Evolutionary conservation across 768 basidiomycete genomes (phyloP), one percentile per base, ranked within the genome.

Genomic region (Tulasnella sp.): DNA sequence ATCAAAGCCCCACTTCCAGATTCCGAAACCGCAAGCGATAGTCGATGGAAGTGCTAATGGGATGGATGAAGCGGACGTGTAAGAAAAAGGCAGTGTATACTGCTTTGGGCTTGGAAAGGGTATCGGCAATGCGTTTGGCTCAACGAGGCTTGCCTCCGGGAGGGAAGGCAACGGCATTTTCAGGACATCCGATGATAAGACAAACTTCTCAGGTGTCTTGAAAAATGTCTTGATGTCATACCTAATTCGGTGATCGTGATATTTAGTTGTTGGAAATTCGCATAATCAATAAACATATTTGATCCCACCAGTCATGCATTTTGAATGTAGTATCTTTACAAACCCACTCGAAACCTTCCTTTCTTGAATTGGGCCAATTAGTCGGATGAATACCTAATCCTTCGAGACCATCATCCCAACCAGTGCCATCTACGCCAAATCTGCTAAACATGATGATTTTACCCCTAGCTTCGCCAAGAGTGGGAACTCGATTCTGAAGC

Each of bases 301-400:
- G 24, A 6, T 28, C 68, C 46, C 58, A 86, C 91, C 92, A 95
- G 62, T 93, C 92, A 45, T 92, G 86, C 7, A 75, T 84, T 46
- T 77, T 73, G 9, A 92, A 78, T 16, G 73, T 63, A 0, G 79
- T 81, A 22, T 74, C 71, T 56, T 79, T 78, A 59, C 76, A 71
- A 44, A 58, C 51, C 88, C 89, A 91, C 37, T 74, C 68, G 61
- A 95, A 96, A 0, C 80, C 85, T 1, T 70, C 65, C 58, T 74
- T 77, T 29, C 64, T 67, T 57, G 78, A 86, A 65, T 95, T 81
- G 0, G 88, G 89, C 91, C 91, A 96, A 1, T 66, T 69, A 1
- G 74, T 75, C 4, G 91, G 89, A 58, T 89, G 85, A n/a, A 96
- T 83, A 1, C 91, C 91, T 55, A 90, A 67, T 2, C 79, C 83